Evolutionary conservation across 768 basidiomycete species (phyloP).

Genomic region (Russula sp.): DNA sequence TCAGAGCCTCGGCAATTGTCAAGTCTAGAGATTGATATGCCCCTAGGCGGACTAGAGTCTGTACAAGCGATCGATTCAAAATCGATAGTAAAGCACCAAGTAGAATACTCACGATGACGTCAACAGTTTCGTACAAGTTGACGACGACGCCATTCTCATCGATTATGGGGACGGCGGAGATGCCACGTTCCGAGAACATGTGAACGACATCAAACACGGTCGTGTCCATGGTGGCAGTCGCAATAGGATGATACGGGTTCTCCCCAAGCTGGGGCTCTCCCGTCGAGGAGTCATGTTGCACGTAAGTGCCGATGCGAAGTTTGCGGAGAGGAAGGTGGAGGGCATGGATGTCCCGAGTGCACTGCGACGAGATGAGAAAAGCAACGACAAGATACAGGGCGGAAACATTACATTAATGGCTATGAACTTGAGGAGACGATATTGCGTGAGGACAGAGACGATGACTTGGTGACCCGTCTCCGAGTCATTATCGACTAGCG

Average conservation of each 20-base stretch:
- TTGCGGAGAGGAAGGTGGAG: slow-evolving; percentile 77
- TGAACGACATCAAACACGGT: slow-evolving; percentile 98
- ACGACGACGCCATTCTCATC: slow-evolving; percentile 90
- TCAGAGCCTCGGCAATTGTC: slow-evolving; percentile 88
- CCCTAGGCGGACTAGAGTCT: slow-evolving; percentile 93
- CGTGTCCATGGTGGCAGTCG: slow-evolving; percentile 85
- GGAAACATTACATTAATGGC: slow-evolving; percentile 80
- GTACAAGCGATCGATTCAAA: slow-evolving; percentile 10
- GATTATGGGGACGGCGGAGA: slow-evolving; percentile 95
- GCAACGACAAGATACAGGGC: slow-evolving; percentile 10
- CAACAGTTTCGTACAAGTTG: slow-evolving; percentile 97
- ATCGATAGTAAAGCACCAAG: neutral
- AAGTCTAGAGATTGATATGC: slow-evolving; percentile 96
- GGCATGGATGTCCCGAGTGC: slow-evolving; percentile 76
- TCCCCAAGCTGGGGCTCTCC: slow-evolving; percentile 49
- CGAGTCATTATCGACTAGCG: slow-evolving; percentile 88
- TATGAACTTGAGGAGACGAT: slow-evolving; percentile 96
- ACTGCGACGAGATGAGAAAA: slow-evolving; percentile 47
- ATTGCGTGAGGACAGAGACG: slow-evolving; percentile 94
- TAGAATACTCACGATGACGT: slow-evolving; percentile 78
- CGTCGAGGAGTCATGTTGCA: slow-evolving; percentile 48
- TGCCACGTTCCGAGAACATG: slow-evolving; percentile 94
- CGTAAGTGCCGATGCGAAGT: slow-evolving; percentile 93
- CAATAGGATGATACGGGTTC: slow-evolving; percentile 85
- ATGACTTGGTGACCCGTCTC: slow-evolving; percentile 96